Percentiles rank a stretch among this genome's conserved stretches.
These are phyloP conservation scores for Marasmius tenuissimus DNA, from an alignment of 1,284 basidiomycete genomes.

Conservation along the genomic window DNA sequence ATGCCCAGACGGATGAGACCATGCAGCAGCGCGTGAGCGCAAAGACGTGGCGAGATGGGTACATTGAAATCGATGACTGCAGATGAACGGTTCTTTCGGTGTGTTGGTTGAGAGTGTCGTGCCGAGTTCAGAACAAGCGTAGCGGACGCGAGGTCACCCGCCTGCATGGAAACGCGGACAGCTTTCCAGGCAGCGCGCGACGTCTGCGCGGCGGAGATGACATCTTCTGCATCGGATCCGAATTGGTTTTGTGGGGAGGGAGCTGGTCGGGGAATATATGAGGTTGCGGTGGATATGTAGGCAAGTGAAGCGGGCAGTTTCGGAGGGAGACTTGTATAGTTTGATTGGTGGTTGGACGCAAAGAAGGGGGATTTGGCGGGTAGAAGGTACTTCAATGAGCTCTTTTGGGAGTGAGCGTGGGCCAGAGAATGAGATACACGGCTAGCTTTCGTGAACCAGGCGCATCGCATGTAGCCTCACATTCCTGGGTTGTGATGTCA, in stretches of 20 bases:
- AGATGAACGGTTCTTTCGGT: not conserved
- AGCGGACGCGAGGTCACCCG: conserved; percentile 28
- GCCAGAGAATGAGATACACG: conserved; percentile 5
- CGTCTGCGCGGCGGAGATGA: conserved; percentile 38
- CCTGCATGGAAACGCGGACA: conserved; percentile 45
- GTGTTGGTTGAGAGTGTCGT: conserved; percentile 7
- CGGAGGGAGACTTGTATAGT: not conserved
- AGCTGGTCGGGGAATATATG: not conserved
- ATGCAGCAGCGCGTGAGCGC: conserved; percentile 65
- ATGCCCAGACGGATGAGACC: conserved; percentile 54
- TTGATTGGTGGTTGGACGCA: not conserved
- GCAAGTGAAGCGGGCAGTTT: not conserved
- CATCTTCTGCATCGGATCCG: not conserved
- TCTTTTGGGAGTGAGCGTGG: not conserved
- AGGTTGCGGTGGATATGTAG: not conserved
- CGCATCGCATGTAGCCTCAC: conserved; percentile 16
- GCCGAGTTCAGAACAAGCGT: conserved; percentile 8
- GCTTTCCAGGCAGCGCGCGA: conserved; percentile 55
- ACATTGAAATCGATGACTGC: conserved; percentile 46
- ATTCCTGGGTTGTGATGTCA: conserved; percentile 2
- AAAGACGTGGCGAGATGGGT: conserved; percentile 53
- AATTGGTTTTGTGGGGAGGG: not conserved
- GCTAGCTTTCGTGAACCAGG: conserved; percentile 13
- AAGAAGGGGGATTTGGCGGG: not conserved
- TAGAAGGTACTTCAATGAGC: not conserved